Percentiles rank a stretch among this genome's conserved stretches.
Conservation (phyloP, 2,329 filamentous ascomycete genomes). For the Tolypocladium inflatum region DNA sequence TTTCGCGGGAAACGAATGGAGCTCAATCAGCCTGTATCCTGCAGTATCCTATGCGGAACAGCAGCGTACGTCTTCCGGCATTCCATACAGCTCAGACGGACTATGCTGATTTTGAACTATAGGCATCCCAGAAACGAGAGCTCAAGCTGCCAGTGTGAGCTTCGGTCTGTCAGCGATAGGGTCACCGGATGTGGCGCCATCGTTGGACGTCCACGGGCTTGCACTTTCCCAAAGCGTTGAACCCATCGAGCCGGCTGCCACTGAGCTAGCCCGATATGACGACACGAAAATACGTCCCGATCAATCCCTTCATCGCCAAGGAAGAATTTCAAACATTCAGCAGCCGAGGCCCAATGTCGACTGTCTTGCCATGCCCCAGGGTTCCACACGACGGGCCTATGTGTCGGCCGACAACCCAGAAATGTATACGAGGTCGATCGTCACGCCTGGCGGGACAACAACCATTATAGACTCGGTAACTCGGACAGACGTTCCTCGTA, state of each 20-base stretch:
- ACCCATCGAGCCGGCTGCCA: neutral
- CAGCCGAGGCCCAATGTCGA: too few relatives aligned
- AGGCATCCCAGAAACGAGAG: neutral
- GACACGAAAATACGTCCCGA: too few relatives aligned
- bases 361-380: too few relatives aligned
- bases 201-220: neutral
- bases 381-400: too few relatives aligned
- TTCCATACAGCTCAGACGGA: neutral
- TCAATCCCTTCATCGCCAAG: too few relatives aligned
- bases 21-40: neutral
- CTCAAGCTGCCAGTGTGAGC: neutral
- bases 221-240: neutral
- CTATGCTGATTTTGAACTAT: neutral
- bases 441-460: too few relatives aligned
- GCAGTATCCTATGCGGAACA: neutral
- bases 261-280: too few relatives aligned
- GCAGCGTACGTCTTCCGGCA: neutral
- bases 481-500: too few relatives aligned
- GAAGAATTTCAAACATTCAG: too few relatives aligned
- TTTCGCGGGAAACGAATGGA: neutral
- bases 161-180: neutral
- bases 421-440: too few relatives aligned
- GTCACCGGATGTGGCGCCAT: neutral
- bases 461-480: too few relatives aligned
- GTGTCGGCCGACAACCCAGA: too few relatives aligned